Evolutionary conservation across 306 rosid genomes (phyloP).

Genomic region (Vachellia pachyceras): DNA sequence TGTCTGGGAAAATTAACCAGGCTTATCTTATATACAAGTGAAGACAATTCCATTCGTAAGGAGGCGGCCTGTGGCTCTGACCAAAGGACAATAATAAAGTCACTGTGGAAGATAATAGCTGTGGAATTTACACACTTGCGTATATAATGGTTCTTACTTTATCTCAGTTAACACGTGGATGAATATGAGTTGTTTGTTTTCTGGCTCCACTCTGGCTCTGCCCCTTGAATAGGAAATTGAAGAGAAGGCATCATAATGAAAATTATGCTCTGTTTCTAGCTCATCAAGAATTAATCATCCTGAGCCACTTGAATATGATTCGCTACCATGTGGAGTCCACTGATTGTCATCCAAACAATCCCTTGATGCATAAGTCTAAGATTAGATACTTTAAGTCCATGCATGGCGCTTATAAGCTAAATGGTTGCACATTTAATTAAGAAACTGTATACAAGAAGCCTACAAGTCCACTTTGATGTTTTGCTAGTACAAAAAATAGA

Average conservation of each 20-base stretch:
- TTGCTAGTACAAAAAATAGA: not conserved
- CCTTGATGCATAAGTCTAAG: not conserved
- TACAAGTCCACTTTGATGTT: not conserved
- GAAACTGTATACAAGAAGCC: not conserved
- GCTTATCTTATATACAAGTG: slow-evolving; percentile 34
- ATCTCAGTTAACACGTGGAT: not conserved
- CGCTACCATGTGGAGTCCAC: not conserved
- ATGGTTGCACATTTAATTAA: not conserved
- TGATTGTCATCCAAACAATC: not conserved
- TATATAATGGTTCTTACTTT: not conserved
- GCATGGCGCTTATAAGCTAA: not conserved
- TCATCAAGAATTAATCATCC: not conserved
- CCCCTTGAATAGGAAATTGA: not conserved
- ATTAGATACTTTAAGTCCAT: not conserved
- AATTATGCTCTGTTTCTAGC: not conserved
- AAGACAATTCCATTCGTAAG: slow-evolving; percentile 44
- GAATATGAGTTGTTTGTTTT: slow-evolving; percentile 14
- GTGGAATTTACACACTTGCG: not conserved
- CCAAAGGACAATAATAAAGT: not conserved
- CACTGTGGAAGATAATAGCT: slow-evolving; percentile 24
- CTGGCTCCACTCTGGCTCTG: not conserved
- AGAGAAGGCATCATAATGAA: not conserved
- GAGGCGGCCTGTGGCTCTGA: slow-evolving; percentile 11
- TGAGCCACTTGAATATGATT: not conserved
- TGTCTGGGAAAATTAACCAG: slow-evolving; percentile 39